These are phyloP conservation scores for Hypoxylon subgilvum DNA, from an alignment of 495 filamentous ascomycete genomes.

Conservation along the genomic window DNA sequence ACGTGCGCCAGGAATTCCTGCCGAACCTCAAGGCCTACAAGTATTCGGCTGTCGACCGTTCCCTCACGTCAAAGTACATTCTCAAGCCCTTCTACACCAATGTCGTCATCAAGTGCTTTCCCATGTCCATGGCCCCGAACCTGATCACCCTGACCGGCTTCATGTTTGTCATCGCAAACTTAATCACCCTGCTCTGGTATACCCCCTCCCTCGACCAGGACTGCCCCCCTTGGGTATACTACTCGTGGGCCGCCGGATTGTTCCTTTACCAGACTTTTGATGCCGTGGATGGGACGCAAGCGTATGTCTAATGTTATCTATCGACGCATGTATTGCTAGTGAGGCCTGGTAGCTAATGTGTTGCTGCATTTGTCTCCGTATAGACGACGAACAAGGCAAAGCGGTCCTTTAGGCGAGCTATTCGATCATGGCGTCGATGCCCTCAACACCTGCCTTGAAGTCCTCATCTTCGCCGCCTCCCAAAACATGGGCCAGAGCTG, in stretches of 20 bases:
- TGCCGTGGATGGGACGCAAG: conserved; percentile 93
- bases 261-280: conserved; percentile 99
- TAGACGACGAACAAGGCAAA: conserved; percentile 86
- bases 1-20: conserved; percentile 89
- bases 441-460: conserved; percentile 91
- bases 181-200: conserved; percentile 94
- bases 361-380: neutral
- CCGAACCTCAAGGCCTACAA: conserved; percentile 89
- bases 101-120: conserved; percentile 90
- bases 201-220: conserved; percentile 92
- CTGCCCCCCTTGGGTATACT: conserved; percentile 94
- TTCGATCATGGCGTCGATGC: conserved; percentile 99
- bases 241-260: conserved; percentile 83
- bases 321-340: too few relatives aligned
- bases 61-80: conserved; percentile 84
- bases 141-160: conserved; percentile 90
- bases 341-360: conserved; percentile 24
- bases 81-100: conserved; percentile 98
- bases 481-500: conserved; percentile 94
- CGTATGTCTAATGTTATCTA: conserved; percentile 61
- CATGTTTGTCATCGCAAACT: conserved; percentile 86
- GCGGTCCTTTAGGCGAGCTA: conserved; percentile 90
- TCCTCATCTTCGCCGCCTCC: conserved; percentile 84
- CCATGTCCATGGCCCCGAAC: conserved; percentile 89
- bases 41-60: conserved; percentile 89